These are phyloP conservation scores for Gracilaria domingensis DNA, from an alignment of 23 red algal genomes.

Conservation along the genomic window DNA sequence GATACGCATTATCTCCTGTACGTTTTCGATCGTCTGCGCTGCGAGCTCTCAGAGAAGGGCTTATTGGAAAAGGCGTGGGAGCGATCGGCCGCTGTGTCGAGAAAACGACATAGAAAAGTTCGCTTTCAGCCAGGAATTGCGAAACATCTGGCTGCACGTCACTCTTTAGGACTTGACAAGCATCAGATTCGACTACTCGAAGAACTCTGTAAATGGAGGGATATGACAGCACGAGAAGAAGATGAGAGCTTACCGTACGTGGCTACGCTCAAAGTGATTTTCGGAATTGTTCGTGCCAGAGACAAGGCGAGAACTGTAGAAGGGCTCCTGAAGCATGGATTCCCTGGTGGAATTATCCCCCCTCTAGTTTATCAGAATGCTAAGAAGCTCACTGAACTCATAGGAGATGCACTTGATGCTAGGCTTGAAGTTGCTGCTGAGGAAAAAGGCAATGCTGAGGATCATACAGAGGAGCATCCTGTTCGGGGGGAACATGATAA, in stretches of 20 bases:
- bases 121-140: constrained; percentile 51
- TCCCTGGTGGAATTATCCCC: constrained; percentile 36
- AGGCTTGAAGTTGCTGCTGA: constrained; percentile 18
- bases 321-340: constrained; percentile 49
- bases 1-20: constrained; percentile 99
- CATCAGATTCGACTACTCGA: constrained; percentile 67
- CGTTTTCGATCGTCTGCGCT: constrained; percentile 83
- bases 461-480: background rate
- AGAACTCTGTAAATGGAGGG: constrained; percentile 87
- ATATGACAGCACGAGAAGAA: constrained; percentile 81
- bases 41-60: constrained; percentile 65
- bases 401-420: constrained; percentile 56
- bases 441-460: background rate
- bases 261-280: constrained; percentile 56
- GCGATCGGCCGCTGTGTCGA: constrained; percentile 61
- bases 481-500: background rate
- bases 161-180: constrained; percentile 44
- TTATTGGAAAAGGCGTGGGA: constrained; percentile 50
- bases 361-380: constrained; percentile 54
- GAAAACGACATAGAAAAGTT: constrained; percentile 59
- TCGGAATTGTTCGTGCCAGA: constrained; percentile 61
- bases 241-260: constrained; percentile 94
- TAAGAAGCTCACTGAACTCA: constrained; percentile 51
- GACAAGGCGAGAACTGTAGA: constrained; percentile 46
- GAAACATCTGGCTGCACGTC: constrained; percentile 44